Base-by-base conservation (phyloP, 805 yeast genomes). In the Kazachstania psychrophila region DNA sequence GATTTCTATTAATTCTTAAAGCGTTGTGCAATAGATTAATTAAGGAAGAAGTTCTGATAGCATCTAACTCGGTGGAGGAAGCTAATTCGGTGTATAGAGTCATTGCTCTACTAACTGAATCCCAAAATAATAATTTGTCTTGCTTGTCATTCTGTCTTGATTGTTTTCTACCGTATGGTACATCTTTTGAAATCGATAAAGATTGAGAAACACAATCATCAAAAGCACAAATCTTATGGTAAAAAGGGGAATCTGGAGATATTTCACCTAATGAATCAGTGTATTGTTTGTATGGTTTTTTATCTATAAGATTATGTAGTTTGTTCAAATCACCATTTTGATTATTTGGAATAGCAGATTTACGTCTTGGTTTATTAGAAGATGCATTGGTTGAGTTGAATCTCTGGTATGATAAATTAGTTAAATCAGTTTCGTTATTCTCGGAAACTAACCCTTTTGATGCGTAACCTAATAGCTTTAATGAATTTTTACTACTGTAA, bases 11-110 rank as follows among this genome's bases (percentile, higher is more conserved):
- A 25, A 70, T 68, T 44, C 76, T 61, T 22, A 72, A 55, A 5
- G 72, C 76, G 35, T 72, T 71, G 43, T 74, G 71, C 23, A 73
- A 51, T 7, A 72, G 48, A 30, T 72, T 69, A 18, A 70, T 65
- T 38, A 72, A 58, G 25, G 64, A 60, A 2, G 72, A 61, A 43
- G 68, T 66, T 39, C 73, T 53, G 28, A 49, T 56, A 19, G 61
- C 61, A 35, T 61, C 60, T 29, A 72, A 58, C 36, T 67, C 69
- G 10, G 70, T 68, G 2, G 69, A 57, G 9, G 59, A 62, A 19
- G 63, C 55, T 23, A 72, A 49, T 2, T 67, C 66, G 23, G 65
- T 60, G 39, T 73, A 73, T 12, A 72, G 47, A 3, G 62, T 63
- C 61, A 72, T 68, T n/a, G 72, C 67, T 33, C 58, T 62, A 34